Conservation (phyloP, 2,329 filamentous ascomycete genomes). For the Stemphylium lycopersici region DNA sequence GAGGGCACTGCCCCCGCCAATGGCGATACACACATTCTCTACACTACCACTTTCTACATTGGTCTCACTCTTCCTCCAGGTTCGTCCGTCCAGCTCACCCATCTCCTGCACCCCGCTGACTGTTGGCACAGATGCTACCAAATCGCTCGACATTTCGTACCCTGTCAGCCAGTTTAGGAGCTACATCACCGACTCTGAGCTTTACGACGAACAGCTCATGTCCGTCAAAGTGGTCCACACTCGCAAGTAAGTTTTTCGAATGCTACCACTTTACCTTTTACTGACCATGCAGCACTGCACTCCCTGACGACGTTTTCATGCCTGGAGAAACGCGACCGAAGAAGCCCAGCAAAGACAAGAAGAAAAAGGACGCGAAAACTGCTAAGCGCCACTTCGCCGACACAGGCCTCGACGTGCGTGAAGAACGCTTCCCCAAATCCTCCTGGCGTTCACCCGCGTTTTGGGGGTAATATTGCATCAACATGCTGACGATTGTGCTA, state of each 20-base stretch:
- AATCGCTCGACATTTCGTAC: constrained; percentile 76
- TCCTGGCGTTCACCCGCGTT: constrained; percentile 23
- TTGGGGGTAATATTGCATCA: constrained; percentile 26
- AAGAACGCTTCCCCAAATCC: constrained; percentile 24
- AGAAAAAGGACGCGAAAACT: constrained; percentile 37
- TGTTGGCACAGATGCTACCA: constrained; percentile 60
- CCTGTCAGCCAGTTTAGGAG: constrained; percentile 87
- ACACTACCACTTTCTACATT: constrained; percentile 93
- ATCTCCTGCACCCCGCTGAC: constrained; percentile 8
- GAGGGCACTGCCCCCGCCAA: constrained; percentile 41
- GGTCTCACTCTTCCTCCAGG: constrained; percentile 80
- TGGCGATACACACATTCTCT: constrained; percentile 63
- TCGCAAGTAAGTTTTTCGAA: constrained; percentile 70
- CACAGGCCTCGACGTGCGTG: constrained; percentile 56
- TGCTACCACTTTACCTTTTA: not conserved
- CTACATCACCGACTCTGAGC: constrained; percentile 76
- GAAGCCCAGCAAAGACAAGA: constrained; percentile 52
- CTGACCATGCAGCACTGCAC: constrained; percentile 68
- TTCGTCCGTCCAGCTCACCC: constrained; percentile 52
- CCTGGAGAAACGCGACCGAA: constrained; percentile 67
- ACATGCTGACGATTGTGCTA: constrained; percentile 45
- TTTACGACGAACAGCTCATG: constrained; percentile 76
- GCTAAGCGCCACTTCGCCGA: constrained; percentile 53
- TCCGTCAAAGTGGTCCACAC: constrained; percentile 82
- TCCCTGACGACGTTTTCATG: constrained; percentile 89